Percentiles rank a stretch among this genome's conserved stretches.
Evolutionary conservation across 2,329 filamentous ascomycete genomes (phyloP).

Genomic region (Ophiostoma novo-ulmi): DNA sequence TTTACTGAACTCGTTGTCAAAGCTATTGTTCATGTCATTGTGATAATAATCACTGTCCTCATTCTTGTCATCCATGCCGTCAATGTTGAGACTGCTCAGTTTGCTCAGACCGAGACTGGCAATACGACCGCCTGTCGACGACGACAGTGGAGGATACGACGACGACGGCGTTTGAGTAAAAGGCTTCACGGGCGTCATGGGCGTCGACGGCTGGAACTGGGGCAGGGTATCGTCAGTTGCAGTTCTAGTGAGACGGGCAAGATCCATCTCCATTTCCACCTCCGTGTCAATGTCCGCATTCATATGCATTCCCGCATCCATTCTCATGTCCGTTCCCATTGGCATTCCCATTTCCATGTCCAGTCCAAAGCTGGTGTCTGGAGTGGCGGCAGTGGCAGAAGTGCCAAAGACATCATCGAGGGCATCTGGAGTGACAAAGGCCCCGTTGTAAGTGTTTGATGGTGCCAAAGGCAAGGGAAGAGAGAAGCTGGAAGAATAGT

Average conservation of each 20-base stretch:
- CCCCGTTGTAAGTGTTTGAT: not conserved
- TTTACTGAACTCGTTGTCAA: not conserved
- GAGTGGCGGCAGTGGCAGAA: not conserved
- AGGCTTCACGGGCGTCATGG: not conserved
- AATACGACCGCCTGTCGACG: not conserved
- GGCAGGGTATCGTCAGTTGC: not conserved
- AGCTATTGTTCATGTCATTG: not conserved
- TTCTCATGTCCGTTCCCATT: not conserved
- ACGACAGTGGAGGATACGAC: not conserved
- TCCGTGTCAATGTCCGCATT: not conserved
- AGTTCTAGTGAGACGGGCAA: not conserved
- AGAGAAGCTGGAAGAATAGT: not conserved
- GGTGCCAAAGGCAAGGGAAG: not conserved
- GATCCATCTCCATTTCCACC: not conserved
- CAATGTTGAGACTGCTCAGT: not conserved
- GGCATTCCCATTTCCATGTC: not conserved
- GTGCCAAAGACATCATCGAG: conserved; percentile 8
- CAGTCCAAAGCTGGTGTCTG: not conserved
- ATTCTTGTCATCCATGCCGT: not conserved
- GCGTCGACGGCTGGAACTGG: not conserved
- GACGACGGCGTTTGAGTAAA: not conserved
- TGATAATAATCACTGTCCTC: not conserved
- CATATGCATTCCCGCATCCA: not conserved
- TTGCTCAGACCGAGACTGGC: not conserved
- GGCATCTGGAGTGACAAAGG: not conserved